A percentile compares a stretch with the other conserved stretches of the same genome.
phyloP scores from a whole-genome alignment of 108 stramenopile genomes.

The Cyclotella atomus region DNA sequence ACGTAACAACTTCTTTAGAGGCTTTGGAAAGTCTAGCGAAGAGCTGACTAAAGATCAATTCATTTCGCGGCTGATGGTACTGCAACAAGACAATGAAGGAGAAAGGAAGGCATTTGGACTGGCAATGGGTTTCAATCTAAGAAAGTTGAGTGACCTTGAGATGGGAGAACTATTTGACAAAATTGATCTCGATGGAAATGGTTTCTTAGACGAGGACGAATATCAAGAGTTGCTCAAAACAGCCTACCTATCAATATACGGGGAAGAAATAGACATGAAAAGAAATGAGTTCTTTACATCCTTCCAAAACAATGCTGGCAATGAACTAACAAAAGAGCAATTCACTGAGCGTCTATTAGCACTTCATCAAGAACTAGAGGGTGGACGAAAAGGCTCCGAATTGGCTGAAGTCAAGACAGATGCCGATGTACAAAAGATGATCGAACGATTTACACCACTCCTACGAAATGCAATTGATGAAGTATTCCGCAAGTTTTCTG shows the following conservation, averaged over 20 bases:
- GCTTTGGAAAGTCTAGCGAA: slow-evolving; percentile 23
- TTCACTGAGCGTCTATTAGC: slow-evolving; percentile 46
- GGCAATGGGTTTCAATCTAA: slow-evolving; percentile 34
- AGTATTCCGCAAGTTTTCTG: slow-evolving; percentile 22
- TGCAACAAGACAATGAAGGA: slow-evolving; percentile 39
- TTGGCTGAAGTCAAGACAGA: slow-evolving; percentile 46
- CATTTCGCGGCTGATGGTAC: slow-evolving; percentile 27
- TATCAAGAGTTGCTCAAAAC: slow-evolving; percentile 41
- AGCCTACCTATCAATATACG: slow-evolving; percentile 31
- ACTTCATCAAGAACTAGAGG: slow-evolving; percentile 41
- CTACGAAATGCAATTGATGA: slow-evolving; percentile 25
- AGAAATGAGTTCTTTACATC: slow-evolving; percentile 44
- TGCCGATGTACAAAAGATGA: slow-evolving; percentile 39
- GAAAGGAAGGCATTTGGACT: slow-evolving; percentile 47
- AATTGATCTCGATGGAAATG: slow-evolving; percentile 39
- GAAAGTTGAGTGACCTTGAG: slow-evolving; percentile 9
- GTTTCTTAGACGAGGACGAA: slow-evolving; percentile 40
- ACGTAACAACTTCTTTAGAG: slow-evolving; percentile 43
- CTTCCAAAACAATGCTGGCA: slow-evolving; percentile 18
- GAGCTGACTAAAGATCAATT: slow-evolving; percentile 45
- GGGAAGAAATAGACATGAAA: slow-evolving; percentile 37
- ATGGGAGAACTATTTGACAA: slow-evolving; percentile 36
- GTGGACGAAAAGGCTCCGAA: slow-evolving; percentile 42
- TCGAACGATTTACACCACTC: slow-evolving; percentile 41
- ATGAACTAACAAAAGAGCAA: slow-evolving; percentile 43